These are phyloP conservation scores for Amaranthus tricolor DNA, from an alignment of 179 eudicot species.

Conservation along the genomic window DNA sequence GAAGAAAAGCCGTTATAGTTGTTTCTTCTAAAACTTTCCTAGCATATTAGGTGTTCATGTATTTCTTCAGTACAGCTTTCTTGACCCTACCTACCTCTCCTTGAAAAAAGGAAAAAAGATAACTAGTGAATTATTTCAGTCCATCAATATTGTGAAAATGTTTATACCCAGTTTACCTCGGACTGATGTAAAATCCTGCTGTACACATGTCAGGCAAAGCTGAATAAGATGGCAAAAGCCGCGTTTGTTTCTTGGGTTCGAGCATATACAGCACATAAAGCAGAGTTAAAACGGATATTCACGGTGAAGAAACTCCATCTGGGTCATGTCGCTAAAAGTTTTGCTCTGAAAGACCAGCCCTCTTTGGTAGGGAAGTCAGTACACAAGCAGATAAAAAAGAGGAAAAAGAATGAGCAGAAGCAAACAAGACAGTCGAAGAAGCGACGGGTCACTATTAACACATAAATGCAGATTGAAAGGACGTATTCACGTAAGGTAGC, in stretches of 20 bases:
- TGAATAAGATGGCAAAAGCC: conserved; percentile 65
- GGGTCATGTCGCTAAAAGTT: conserved; percentile 95
- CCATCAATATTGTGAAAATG: not conserved
- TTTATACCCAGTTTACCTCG: conserved; percentile 1
- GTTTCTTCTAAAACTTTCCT: not conserved
- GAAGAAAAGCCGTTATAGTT: not conserved
- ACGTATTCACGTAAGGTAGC: conserved; percentile 14
- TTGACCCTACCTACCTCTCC: not conserved
- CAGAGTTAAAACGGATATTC: conserved; percentile 83
- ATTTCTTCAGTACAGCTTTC: not conserved
- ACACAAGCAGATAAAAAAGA: conserved; percentile 58
- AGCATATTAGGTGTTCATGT: not conserved
- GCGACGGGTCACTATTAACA: conserved; percentile 35
- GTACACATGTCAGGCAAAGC: conserved; percentile 39
- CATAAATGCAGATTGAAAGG: conserved; percentile 24
- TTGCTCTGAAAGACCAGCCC: conserved; percentile 89
- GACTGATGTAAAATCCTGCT: conserved; percentile 13
- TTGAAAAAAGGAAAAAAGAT: not conserved
- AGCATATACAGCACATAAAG: conserved; percentile 92
- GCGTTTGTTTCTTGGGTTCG: conserved; percentile 93
- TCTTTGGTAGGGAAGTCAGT: conserved; percentile 74
- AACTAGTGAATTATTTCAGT: not conserved
- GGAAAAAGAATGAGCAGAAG: conserved; percentile 55
- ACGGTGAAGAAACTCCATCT: conserved; percentile 91
- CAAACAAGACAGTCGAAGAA: conserved; percentile 41